A percentile compares a stretch with the other conserved stretches of the same genome.
Conservation (phyloP, 805 yeast species). For the Jamesozyma lodderae region DNA sequence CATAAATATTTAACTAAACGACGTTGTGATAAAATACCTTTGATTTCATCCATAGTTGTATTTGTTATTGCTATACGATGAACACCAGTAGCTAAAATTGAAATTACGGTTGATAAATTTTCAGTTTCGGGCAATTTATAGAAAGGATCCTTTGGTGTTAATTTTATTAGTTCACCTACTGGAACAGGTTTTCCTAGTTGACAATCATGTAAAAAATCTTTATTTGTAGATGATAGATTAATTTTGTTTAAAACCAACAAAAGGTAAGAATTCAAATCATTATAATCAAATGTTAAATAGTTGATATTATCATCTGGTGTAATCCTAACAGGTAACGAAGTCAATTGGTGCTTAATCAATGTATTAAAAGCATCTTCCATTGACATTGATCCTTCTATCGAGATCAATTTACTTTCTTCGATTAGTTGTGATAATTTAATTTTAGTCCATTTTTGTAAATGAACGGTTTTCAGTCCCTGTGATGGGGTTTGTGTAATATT, state of each 20-base stretch:
- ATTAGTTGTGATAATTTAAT: conserved; percentile 63
- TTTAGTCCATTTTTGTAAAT: conserved; percentile 53
- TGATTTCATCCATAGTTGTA: conserved; percentile 42
- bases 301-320: conserved; percentile 43
- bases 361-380: conserved; percentile 85
- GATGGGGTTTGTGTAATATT: conserved; percentile 4
- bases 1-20: conserved; percentile 74
- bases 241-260: conserved; percentile 72
- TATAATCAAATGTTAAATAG: conserved; percentile 80
- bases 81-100: conserved; percentile 82
- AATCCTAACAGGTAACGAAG: conserved; percentile 67
- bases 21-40: conserved; percentile 86
- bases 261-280: conserved; percentile 80
- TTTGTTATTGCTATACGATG: conserved; percentile 80
- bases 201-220: conserved; percentile 40
- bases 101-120: conserved; percentile 63
- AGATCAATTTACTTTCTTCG: conserved; percentile 64
- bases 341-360: conserved; percentile 58
- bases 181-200: conserved; percentile 81
- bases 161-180: conserved; percentile 71
- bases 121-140: conserved; percentile 64
- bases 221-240: conserved; percentile 22
- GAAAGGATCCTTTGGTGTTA: conserved; percentile 84
- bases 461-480: conserved; percentile 27
- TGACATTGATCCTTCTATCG: conserved; percentile 53